phyloP scores from a whole-genome alignment of 176 grass and related monocot genomes.

The Tuctoria greenei region DNA sequence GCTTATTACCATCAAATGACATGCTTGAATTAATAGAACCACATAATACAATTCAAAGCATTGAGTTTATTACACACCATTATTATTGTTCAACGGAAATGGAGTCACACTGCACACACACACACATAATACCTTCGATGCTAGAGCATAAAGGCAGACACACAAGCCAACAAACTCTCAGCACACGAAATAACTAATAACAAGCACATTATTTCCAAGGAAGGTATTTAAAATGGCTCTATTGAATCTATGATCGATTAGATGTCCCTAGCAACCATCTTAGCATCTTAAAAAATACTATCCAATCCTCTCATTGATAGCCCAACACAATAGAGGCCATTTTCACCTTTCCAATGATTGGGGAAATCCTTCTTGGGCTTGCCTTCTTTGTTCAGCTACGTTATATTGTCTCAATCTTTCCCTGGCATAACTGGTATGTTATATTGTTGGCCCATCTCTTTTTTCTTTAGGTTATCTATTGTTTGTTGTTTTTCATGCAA shows the following conservation, averaged over 20 bases:
- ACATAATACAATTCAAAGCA: too few relatives aligned
- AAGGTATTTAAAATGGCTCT: background rate
- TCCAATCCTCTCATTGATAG: constrained; percentile 50
- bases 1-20: too few relatives aligned
- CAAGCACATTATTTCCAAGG: background rate
- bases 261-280: constrained; percentile 55
- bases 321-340: constrained; percentile 58
- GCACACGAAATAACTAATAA: background rate
- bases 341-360: constrained; percentile 66
- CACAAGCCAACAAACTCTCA: background rate
- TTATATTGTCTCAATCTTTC: too few relatives aligned
- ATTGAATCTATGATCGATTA: constrained; percentile 11
- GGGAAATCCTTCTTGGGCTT: constrained; percentile 48
- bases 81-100: background rate
- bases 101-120: background rate
- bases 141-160: background rate
- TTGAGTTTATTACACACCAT: too few relatives aligned
- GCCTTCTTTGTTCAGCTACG: constrained; percentile 51
- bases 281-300: constrained; percentile 51
- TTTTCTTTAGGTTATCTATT: too few relatives aligned
- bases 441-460: too few relatives aligned
- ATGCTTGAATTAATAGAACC: too few relatives aligned
- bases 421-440: too few relatives aligned
- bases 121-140: background rate
- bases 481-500: too few relatives aligned